Evolutionary conservation across 2,329 filamentous ascomycete species (phyloP), one percentile per base, ranked within the genome.

Genomic region (Bipolaris gigantea): DNA sequence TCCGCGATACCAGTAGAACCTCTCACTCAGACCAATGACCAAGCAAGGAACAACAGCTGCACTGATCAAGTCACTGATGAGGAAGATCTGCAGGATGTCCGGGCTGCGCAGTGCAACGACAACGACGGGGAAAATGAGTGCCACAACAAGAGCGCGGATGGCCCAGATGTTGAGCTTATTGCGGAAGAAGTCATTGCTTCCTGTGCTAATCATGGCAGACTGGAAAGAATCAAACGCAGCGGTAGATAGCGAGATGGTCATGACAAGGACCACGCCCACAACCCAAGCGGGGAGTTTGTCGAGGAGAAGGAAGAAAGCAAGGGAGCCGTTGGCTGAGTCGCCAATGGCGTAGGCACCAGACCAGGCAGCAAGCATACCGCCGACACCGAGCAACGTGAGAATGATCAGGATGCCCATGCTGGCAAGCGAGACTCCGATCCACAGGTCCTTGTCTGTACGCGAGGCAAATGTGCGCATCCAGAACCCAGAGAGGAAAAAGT

Each of bases 401-500:
- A 93, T 87, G 65, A 86, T 78, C 47, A 90, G 80, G 19, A 91
- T 85, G 21, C 56, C 63, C 3, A 84, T 75, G 7, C 83, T 83
- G 16, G 90, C 89, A 45, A 90, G 79, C n/a, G 82, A 82, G 27
- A 89, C 82, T 44, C 89, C 90, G 50, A 92, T 79, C 79, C 85
- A 87, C 6, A 94, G 83, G 67, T 93, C 89, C 66, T 82, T 86
- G 79, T 94, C 89, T 0, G 88, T 90, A 72, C 84, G 87, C 47
- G 89, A 89, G 16, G 89, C 88, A 67, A 94, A 94, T 5, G 89
- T 89, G 46, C 90, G 87, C 73, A 93, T 83, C 90, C 90, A 94
- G 75, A 90, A 92, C 61, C 85, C 88, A 30, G 89, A 90, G 39
- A 94, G 79, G 78, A 94, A 94, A 79, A 94, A 92, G 78, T 92